Conservation (phyloP, 2,329 filamentous ascomycete species). For the Sporothrix pseudoabietina region DNA sequence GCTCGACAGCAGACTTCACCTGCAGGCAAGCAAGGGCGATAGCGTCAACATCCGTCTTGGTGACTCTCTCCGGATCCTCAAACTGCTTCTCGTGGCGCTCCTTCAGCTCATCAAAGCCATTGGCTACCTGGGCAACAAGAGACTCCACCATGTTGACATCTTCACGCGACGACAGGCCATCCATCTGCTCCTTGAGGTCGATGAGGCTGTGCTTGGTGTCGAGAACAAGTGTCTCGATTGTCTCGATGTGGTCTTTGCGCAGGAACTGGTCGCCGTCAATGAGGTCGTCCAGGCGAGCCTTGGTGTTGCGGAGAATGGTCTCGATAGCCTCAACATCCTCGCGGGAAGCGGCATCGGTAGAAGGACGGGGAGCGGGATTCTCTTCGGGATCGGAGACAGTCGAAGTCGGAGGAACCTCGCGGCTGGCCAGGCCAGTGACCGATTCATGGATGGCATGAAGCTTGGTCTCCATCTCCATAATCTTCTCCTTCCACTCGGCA, state of each 20-base stretch:
- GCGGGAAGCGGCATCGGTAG: conserved; percentile 62
- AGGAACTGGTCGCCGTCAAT: conserved; percentile 73
- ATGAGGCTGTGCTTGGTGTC: conserved; percentile 75
- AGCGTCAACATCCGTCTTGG: conserved; percentile 79
- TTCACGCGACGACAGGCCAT: conserved; percentile 64
- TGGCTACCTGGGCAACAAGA: conserved; percentile 75
- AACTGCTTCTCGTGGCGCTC: conserved; percentile 56
- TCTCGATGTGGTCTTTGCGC: conserved; percentile 65
- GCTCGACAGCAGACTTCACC: conserved; percentile 76
- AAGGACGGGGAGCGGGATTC: conserved; percentile 33
- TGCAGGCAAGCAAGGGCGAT: conserved; percentile 82
- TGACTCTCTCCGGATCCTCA: conserved; percentile 65
- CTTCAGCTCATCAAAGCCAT: conserved; percentile 74
- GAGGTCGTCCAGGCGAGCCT: conserved; percentile 79
- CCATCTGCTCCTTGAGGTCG: conserved; percentile 37
- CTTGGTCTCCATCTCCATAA: conserved; percentile 53
- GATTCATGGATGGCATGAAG: conserved; percentile 41
- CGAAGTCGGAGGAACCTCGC: conserved; percentile 25
- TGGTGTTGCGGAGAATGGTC: conserved; percentile 85
- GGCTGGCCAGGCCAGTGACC: conserved; percentile 36
- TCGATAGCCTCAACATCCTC: conserved; percentile 92
- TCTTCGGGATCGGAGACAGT: conserved; percentile 29
- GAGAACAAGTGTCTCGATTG: conserved; percentile 65
- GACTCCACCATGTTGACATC: conserved; percentile 77
- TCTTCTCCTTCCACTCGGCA: conserved; percentile 38